Percentiles rank a stretch among this genome's conserved stretches.
Conservation (phyloP, 73 alveolate species). For the Tetrahymena elliotti region DNA sequence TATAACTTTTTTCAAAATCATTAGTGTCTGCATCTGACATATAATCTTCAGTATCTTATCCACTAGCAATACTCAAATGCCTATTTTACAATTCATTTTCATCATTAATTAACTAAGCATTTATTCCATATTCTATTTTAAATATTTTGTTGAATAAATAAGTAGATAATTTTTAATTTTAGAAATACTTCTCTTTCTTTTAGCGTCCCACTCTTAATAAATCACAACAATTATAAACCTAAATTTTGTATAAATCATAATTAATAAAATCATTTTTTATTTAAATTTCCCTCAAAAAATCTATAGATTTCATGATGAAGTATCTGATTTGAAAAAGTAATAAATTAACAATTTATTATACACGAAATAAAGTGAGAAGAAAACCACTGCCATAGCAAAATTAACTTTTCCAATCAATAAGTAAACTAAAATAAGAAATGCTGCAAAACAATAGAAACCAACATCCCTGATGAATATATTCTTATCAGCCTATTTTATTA, state of each 20-base stretch:
- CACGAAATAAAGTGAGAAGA: slow-evolving; percentile 1
- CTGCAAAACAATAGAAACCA: slow-evolving; percentile 42
- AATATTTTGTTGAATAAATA: background rate
- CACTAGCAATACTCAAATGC: background rate
- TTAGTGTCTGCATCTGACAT: background rate
- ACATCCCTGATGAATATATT: slow-evolving; percentile 67
- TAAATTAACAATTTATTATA: background rate
- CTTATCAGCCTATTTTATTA: background rate
- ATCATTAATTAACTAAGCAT: background rate
- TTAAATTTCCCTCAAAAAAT: no score
- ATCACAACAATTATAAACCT: background rate
- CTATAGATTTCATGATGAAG: background rate
- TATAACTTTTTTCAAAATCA: background rate
- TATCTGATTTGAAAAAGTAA: no score
- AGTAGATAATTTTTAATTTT: background rate
- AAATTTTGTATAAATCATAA: background rate
- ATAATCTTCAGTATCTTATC: background rate
- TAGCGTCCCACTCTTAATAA: background rate
- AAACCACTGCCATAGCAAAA: background rate
- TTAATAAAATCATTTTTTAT: no score
- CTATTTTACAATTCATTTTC: background rate
- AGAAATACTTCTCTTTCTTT: background rate
- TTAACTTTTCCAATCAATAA: slow-evolving; percentile 27
- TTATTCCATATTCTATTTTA: background rate
- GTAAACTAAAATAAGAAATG: slow-evolving; percentile 37